Evolutionary conservation across 371 early-diverging fungal species (phyloP), one percentile per base, ranked within the genome.

Genomic region (Capillidium heterosporum): DNA sequence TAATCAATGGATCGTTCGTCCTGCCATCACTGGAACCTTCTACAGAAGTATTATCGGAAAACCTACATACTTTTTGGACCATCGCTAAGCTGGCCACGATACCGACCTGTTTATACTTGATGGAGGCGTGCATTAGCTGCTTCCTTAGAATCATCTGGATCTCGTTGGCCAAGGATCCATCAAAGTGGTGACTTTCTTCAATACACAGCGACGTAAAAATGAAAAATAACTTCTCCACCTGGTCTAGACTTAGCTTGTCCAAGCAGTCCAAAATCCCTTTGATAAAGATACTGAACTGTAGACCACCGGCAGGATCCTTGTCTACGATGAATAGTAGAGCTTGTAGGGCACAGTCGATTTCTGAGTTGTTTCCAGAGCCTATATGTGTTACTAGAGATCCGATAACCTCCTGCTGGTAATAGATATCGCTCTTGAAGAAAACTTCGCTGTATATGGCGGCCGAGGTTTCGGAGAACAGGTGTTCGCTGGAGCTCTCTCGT

Each of bases 231-330:
- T 72, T 61, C 29, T 84, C 73, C 32, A 81, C 74, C 41, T 85
- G 85, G 11, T 73, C 73, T 2, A 80, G 57, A 7, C 70, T 62
- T 24, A 89, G 59, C 41, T 78, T 81, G 44, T 85, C 87, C 24
- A 88, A 60, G 51, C 84, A 86, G 63, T 87, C 87, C 19, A 89
- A 63, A 5, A 87, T 68, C 0, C 85, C 85, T 55, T 86, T 86
- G 40, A 89, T 72, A 61, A 86, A 85, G 1, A 80, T 74, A 31
- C 73, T 72, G 60, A 81, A 86, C 24, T 68, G 72, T 11, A 71
- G 68, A 48, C 84, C 64, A 21, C 66, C 68, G 1, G 63, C 48
- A 1, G 80, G 69, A 32, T 78, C 65, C 1, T 56, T 57, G 24
- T 72, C 61, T 0, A 74, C 76, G 19, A 88, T 71, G 8, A 70